phyloP scores from a whole-genome alignment of 2,329 filamentous ascomycete species.

The Lachnellula subtilissima region DNA sequence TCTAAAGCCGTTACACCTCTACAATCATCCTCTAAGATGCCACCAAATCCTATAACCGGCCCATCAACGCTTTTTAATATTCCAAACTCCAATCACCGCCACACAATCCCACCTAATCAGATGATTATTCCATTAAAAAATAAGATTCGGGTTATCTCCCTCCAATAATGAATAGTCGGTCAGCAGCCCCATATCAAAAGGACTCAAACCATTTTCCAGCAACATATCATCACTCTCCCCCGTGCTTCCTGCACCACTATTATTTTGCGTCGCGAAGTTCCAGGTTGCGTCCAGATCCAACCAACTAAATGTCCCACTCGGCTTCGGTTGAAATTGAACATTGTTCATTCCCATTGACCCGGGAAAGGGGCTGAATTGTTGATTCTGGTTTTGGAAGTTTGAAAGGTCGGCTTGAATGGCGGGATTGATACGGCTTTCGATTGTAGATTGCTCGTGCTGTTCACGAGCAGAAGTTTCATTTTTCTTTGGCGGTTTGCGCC shows the following conservation, averaged over 20 bases:
- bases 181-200: conserved; percentile 18
- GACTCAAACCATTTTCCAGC: conserved; percentile 12
- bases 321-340: not conserved
- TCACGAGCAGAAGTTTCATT: not conserved
- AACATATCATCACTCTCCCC: conserved; percentile 18
- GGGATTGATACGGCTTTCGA: not conserved
- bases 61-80: not conserved
- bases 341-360: conserved; percentile 2
- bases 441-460: not conserved
- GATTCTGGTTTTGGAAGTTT: not conserved
- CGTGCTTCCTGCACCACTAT: conserved; percentile 13
- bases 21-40: too few species aligned
- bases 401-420: not conserved
- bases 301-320: conserved; percentile 24
- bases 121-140: conserved; percentile 15
- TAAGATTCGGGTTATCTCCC: conserved; percentile 25
- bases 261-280: conserved; percentile 30
- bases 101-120: not conserved
- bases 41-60: not conserved
- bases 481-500: conserved; percentile 39
- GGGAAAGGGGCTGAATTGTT: conserved; percentile 2
- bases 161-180: conserved; percentile 26
- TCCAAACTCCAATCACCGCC: not conserved
- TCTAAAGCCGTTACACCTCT: too few species aligned
- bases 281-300: conserved; percentile 29